phyloP scores from a whole-genome alignment of 768 basidiomycete genomes.

The Russula brevipes region DNA sequence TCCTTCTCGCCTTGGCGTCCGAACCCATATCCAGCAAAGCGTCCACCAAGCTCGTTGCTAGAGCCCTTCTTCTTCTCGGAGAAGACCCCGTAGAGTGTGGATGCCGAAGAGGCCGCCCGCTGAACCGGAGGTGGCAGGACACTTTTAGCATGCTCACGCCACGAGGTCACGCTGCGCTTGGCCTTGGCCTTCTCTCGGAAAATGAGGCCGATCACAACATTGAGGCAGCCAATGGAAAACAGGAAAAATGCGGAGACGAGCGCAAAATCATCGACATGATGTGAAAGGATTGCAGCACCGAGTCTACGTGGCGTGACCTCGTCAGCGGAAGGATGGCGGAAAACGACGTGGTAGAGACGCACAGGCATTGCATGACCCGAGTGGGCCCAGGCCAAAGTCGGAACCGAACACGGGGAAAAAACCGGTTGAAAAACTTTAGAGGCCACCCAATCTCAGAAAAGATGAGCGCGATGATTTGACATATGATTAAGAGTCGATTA shows the following conservation, averaged over 20 bases:
- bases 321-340: neutral
- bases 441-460: constrained; percentile 85
- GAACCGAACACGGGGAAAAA: constrained; percentile 84
- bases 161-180: constrained; percentile 59
- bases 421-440: constrained; percentile 67
- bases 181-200: constrained; percentile 59
- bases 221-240: constrained; percentile 86
- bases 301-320: constrained; percentile 30
- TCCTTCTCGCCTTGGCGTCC: constrained; percentile 74
- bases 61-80: constrained; percentile 18
- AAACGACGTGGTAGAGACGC: constrained; percentile 27
- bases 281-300: constrained; percentile 48
- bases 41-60: neutral
- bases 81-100: constrained; percentile 15
- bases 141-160: constrained; percentile 39
- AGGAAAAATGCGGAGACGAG: constrained; percentile 90
- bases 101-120: constrained; percentile 18
- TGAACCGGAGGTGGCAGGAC: constrained; percentile 22
- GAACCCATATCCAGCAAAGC: constrained; percentile 59
- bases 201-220: constrained; percentile 72
- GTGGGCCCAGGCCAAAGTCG: constrained; percentile 77
- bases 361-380: constrained; percentile 89
- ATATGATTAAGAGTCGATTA: constrained; percentile 80
- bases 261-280: constrained; percentile 77
- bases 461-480: constrained; percentile 74